A percentile compares a stretch with the other conserved stretches of the same genome.
Conservation (phyloP, 2,329 filamentous ascomycete genomes). For the Ophiostoma sp. region DNA sequence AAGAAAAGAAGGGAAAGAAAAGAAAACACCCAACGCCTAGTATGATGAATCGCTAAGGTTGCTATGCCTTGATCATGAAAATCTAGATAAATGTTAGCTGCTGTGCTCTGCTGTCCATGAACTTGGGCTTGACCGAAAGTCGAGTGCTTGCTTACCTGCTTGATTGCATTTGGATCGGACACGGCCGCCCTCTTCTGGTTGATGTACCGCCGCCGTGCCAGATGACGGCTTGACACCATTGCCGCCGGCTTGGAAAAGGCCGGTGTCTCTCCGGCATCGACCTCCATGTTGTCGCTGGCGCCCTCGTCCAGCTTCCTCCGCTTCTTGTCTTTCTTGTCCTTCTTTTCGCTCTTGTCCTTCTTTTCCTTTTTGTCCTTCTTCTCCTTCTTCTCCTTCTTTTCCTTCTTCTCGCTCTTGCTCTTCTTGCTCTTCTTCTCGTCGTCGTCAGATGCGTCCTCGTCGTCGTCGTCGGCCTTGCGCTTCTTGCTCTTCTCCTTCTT, state of each 20-base stretch:
- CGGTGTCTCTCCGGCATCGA: slow-evolving; percentile 36
- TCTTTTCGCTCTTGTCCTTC: slow-evolving; percentile 34
- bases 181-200: slow-evolving; percentile 81
- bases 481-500: slow-evolving; percentile 28
- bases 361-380: slow-evolving; percentile 37
- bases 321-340: slow-evolving; percentile 29
- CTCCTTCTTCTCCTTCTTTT: slow-evolving; percentile 30
- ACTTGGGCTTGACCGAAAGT: not conserved
- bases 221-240: slow-evolving; percentile 56
- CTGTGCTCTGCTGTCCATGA: not conserved
- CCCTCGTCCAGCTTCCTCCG: slow-evolving; percentile 33
- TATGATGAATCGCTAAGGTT: not conserved
- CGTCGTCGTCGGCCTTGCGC: slow-evolving; percentile 34
- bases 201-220: slow-evolving; percentile 75
- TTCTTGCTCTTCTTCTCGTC: slow-evolving; percentile 33
- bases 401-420: slow-evolving; percentile 27
- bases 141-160: slow-evolving; percentile 59
- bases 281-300: slow-evolving; percentile 35
- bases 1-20: not conserved
- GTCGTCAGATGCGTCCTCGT: slow-evolving; percentile 35
- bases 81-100: slow-evolving; percentile 23
- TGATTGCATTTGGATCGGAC: slow-evolving; percentile 73
- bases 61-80: slow-evolving; percentile 29
- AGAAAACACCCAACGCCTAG: not conserved
- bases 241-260: slow-evolving; percentile 34